Conservation (phyloP, 345 rosid genomes). For the Draba incana region DNA sequence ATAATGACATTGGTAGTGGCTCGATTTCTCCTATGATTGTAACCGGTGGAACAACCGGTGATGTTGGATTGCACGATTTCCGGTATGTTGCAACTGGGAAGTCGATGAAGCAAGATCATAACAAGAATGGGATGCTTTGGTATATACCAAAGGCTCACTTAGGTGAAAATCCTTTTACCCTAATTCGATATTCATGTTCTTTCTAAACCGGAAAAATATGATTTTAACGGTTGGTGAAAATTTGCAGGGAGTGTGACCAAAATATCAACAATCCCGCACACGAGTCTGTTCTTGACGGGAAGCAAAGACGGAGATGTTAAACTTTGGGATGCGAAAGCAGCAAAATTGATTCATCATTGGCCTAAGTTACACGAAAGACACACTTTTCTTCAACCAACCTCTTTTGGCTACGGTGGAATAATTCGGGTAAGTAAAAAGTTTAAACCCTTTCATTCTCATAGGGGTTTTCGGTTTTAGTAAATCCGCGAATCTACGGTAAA, state of each 20-base stretch:
- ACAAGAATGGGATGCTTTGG: conserved; percentile 88
- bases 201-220: neutral
- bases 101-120: conserved; percentile 71
- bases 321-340: conserved; percentile 95
- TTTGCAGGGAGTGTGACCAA: conserved; percentile 80
- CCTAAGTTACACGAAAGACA: conserved; percentile 88
- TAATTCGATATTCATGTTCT: neutral
- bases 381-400: conserved; percentile 77
- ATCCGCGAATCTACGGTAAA: neutral
- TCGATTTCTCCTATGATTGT: conserved; percentile 88
- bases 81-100: conserved; percentile 88
- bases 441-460: neutral
- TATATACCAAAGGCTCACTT: conserved; percentile 93
- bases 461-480: neutral
- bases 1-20: conserved; percentile 86
- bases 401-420: conserved; percentile 87
- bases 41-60: conserved; percentile 92
- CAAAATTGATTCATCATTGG: conserved; percentile 80
- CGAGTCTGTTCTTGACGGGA: conserved; percentile 91
- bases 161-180: conserved; percentile 50
- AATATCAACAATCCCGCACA: conserved; percentile 71
- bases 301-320: conserved; percentile 98
- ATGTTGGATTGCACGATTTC: conserved; percentile 90
- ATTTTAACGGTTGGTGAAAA: conserved; percentile 3
- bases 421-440: conserved; percentile 54